These are phyloP conservation scores for Boletus subparvulus DNA, from an alignment of 768 basidiomycete species.

Conservation along the genomic window DNA sequence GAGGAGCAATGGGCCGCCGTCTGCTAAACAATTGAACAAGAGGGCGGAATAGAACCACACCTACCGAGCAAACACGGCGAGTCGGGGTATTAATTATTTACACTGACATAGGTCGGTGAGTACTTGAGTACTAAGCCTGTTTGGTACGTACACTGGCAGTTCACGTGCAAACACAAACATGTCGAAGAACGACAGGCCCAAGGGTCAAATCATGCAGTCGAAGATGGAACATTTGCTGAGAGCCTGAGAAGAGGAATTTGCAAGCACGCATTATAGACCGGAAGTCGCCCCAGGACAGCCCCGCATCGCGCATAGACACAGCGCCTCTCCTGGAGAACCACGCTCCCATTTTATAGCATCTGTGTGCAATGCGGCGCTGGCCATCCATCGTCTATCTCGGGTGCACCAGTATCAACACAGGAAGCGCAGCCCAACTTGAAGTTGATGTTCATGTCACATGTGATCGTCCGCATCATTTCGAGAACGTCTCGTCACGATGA, in stretches of 20 bases:
- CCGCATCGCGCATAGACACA: not conserved
- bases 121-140: not conserved
- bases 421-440: not conserved
- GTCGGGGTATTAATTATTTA: not conserved
- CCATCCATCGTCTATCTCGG: too few species aligned
- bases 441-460: not conserved
- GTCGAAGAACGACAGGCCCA: not conserved
- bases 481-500: too few species aligned
- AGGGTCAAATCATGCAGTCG: not conserved
- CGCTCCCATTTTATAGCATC: constrained; percentile 15
- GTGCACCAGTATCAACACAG: not conserved
- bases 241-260: not conserved
- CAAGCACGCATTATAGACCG: not conserved
- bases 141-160: not conserved
- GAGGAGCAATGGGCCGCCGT: too few species aligned
- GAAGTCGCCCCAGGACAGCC: too few species aligned
- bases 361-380: not conserved
- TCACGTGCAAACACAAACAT: not conserved
- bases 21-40: not conserved
- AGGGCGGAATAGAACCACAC: not conserved
- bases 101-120: too few species aligned
- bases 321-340: constrained; percentile 15
- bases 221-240: not conserved
- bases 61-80: not conserved
- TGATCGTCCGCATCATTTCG: not conserved